A percentile compares a stretch with the other conserved stretches of the same genome.
These are phyloP conservation scores for Musa itinerans DNA, from an alignment of 176 grass and related monocot genomes.

Conservation along the genomic window DNA sequence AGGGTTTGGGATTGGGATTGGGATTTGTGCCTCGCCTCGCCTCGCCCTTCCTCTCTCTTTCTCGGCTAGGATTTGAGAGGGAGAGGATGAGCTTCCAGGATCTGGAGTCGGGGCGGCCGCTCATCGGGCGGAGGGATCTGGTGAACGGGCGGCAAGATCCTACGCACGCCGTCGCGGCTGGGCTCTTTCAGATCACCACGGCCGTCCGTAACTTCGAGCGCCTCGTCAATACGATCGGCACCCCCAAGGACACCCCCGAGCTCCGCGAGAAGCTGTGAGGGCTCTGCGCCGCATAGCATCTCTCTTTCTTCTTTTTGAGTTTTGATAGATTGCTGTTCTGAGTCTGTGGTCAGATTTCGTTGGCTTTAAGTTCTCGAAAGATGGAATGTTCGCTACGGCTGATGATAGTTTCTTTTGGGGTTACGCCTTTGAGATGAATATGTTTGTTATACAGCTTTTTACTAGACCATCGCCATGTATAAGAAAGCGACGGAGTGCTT, in stretches of 20 bases:
- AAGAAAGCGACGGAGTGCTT: background rate
- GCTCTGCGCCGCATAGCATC: background rate
- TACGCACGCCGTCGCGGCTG: slow-evolving; percentile 37
- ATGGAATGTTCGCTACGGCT: background rate
- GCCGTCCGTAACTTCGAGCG: slow-evolving; percentile 77
- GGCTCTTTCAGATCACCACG: slow-evolving; percentile 84
- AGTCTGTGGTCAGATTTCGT: background rate
- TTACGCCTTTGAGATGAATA: background rate
- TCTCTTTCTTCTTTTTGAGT: background rate
- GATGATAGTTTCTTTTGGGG: background rate
- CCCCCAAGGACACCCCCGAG: slow-evolving; percentile 67
- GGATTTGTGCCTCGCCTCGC: background rate
- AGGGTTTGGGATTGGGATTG: background rate
- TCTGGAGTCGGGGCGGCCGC: slow-evolving; percentile 61
- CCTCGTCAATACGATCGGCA: slow-evolving; percentile 84
- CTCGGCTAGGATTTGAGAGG: background rate
- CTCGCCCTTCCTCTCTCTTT: background rate
- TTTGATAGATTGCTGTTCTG: background rate
- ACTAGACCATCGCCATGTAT: background rate
- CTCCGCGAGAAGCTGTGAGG: slow-evolving; percentile 78
- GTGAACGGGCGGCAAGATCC: slow-evolving; percentile 32
- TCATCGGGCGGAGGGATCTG: slow-evolving; percentile 4
- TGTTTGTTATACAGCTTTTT: background rate
- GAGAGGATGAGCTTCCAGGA: slow-evolving; percentile 91
- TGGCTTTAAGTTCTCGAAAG: background rate